Base-by-base conservation (phyloP, 129 eudicot species). In the Ambrosia artemisiifolia region DNA sequence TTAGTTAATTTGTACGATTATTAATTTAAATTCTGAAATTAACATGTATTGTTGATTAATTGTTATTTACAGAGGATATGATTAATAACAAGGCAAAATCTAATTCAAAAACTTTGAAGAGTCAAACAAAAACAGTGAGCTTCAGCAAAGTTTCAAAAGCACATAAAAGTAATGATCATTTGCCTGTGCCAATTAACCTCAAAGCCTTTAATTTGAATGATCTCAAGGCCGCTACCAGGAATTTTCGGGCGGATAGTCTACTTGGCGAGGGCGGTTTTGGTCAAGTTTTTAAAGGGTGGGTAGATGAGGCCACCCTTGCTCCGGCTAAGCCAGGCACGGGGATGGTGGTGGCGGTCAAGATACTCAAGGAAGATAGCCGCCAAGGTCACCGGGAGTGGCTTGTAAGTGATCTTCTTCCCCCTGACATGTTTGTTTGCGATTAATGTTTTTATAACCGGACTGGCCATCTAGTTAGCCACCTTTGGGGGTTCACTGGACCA, bases 301-400 rank as follows among this genome's bases (percentile, higher is more conserved):
- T 88, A 38, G 95, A 88, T 66, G 85, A 85, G 63, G 72, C 83
- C 65, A 80, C 90, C 50, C 73, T 80, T 13, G 78, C 87, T 77
- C 86, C 95, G 10, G 80, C 70, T 50, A 88, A 75, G 82, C 90
- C 95, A n/a, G 95, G 95, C 35, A 77, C 76, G 11, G 95, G 95
- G 57, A 43, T 83, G 57, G 87, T 73, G 43, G 86, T 88, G 66
- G 95, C 95, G 30, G 84, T 88, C 35, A 88, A 88, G 69, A 85
- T 82, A 55, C 90, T 88, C 33, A 88, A 85, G 78, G 75, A 79
- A 1, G 88, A 78, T 67, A 80, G 95, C 77, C 78, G 72, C 57
- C 95, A 88, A 78, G 95, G 95, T 62, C 95, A 88, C 79, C 79
- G 83, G 54, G 95, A 88, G 82, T 88, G 90, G 90, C 95, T 88